phyloP scores from a whole-genome alignment of 2,329 filamentous ascomycete species.

The Paraconiothyrium sp. region DNA sequence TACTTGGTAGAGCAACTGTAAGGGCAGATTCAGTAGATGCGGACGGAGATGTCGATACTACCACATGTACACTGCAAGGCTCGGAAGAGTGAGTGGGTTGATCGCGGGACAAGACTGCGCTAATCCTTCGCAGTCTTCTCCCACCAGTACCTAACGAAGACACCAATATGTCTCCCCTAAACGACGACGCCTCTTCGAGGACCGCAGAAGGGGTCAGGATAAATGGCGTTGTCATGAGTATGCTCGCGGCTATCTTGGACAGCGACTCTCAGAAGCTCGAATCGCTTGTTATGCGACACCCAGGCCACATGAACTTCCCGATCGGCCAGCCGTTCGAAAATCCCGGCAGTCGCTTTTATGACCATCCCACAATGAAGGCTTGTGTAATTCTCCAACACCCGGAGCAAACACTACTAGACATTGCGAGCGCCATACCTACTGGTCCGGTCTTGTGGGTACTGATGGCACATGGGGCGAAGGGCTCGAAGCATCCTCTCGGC shows the following conservation, averaged over 20 bases:
- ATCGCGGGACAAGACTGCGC: no score
- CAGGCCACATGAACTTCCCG: slow-evolving; percentile 39
- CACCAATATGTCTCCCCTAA: not conserved
- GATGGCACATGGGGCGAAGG: slow-evolving; percentile 38
- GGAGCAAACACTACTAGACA: slow-evolving; percentile 43
- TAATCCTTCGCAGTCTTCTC: slow-evolving; percentile 5
- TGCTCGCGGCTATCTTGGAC: slow-evolving; percentile 40
- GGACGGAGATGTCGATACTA: not conserved
- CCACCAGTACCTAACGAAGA: slow-evolving; percentile 15
- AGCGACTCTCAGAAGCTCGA: slow-evolving; percentile 38
- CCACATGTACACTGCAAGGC: slow-evolving; percentile 9
- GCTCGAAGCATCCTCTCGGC: slow-evolving; percentile 42
- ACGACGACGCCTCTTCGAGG: slow-evolving; percentile 22
- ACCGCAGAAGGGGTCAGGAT: slow-evolving; percentile 20
- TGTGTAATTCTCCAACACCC: slow-evolving; percentile 44
- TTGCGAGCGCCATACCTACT: slow-evolving; percentile 43
- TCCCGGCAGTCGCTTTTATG: slow-evolving; percentile 33
- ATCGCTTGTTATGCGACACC: slow-evolving; percentile 33
- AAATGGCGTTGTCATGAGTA: slow-evolving; percentile 34
- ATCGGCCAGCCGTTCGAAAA: slow-evolving; percentile 42
- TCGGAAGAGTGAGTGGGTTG: slow-evolving; percentile 18
- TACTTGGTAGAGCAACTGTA: slow-evolving; percentile 12
- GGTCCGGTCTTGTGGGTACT: slow-evolving; percentile 39
- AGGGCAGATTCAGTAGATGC: not conserved
- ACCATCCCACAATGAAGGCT: slow-evolving; percentile 34